Conservation (phyloP, 768 basidiomycete species). For the Porphyrellus cyaneotinctus region DNA sequence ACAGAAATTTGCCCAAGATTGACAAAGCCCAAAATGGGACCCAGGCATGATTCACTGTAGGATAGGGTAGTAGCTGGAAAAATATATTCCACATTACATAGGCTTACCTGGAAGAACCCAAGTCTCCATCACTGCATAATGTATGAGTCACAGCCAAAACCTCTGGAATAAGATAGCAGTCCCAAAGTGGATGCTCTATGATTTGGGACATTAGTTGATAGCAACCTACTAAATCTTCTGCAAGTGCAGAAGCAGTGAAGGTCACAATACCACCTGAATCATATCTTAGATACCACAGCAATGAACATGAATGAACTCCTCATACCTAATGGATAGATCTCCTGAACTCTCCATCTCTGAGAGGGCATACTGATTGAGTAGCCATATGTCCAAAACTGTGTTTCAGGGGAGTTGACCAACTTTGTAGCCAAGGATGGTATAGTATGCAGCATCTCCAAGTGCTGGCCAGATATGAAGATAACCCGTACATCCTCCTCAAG, state of each 20-base stretch:
- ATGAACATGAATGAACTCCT: not conserved
- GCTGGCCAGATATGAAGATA: conserved; percentile 65
- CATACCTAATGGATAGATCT: conserved; percentile 67
- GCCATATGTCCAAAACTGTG: conserved; percentile 68
- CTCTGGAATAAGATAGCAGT: conserved; percentile 60
- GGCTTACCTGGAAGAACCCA: conserved; percentile 8
- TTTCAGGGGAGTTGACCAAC: conserved; percentile 39
- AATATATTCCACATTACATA: not conserved
- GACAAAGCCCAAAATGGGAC: conserved; percentile 31
- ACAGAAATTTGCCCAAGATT: conserved; percentile 55
- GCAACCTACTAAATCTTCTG: conserved; percentile 48
- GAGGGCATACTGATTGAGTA: conserved; percentile 51
- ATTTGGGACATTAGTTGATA: conserved; percentile 48
- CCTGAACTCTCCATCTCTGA: conserved; percentile 56
- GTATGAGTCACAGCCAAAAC: conserved; percentile 47
- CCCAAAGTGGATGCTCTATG: conserved; percentile 62
- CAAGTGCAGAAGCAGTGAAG: conserved; percentile 59
- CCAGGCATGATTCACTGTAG: conserved; percentile 14
- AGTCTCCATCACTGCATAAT: conserved; percentile 5
- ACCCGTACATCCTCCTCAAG: conserved; percentile 41
- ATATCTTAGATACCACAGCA: not conserved
- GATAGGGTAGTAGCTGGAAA: not conserved
- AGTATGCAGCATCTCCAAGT: conserved; percentile 45
- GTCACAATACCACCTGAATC: conserved; percentile 66
- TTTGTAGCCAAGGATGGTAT: conserved; percentile 49